Evolutionary conservation across 1,284 basidiomycete species (phyloP).

Genomic region (Xanthoconium separans): DNA sequence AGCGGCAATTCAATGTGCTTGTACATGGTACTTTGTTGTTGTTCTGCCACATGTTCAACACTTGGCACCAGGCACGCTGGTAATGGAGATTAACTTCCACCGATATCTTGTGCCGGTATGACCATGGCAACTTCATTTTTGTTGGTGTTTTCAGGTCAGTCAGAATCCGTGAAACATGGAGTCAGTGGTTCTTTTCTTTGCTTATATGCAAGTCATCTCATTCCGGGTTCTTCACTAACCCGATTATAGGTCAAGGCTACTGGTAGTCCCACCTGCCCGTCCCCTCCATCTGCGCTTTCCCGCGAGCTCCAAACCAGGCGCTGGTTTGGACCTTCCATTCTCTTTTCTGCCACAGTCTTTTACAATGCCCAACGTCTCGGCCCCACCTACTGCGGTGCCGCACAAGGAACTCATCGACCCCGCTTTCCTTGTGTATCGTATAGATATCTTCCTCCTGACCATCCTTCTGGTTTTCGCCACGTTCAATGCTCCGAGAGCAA

Average conservation of each 20-base stretch:
- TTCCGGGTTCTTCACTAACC: background rate
- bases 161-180: background rate
- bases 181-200: background rate
- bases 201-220: background rate
- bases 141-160: too few species aligned
- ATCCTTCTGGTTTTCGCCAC: constrained; percentile 40
- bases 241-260: background rate
- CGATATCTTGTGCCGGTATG: background rate
- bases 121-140: constrained; percentile 9
- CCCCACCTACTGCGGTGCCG: background rate
- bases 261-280: background rate
- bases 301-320: background rate
- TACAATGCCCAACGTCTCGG: constrained; percentile 5
- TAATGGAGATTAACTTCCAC: background rate
- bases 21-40: background rate
- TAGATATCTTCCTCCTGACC: constrained; percentile 45
- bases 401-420: background rate
- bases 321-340: background rate
- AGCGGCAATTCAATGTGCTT: background rate
- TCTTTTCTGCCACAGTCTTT: constrained; percentile 7
- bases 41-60: background rate
- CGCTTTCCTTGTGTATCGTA: constrained; percentile 36
- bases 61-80: background rate
- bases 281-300: background rate
- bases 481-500: constrained; percentile 45